Conservation (phyloP, 2,329 filamentous ascomycete genomes). For the Geosmithia morbida region DNA sequence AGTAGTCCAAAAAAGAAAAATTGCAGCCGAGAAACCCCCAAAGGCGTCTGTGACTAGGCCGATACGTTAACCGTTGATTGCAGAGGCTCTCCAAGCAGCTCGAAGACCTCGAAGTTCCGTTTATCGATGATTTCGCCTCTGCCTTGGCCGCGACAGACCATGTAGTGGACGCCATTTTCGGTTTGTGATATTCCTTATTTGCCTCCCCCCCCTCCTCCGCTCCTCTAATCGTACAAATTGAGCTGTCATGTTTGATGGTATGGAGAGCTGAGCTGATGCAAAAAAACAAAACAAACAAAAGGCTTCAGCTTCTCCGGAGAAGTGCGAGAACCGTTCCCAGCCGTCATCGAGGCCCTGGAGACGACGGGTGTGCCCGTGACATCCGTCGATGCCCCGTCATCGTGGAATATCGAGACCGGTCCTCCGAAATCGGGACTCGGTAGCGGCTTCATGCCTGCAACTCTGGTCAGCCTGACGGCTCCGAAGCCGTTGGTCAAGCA, state of each 20-base stretch:
- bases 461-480: slow-evolving; percentile 78
- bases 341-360: slow-evolving; percentile 65
- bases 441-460: slow-evolving; percentile 64
- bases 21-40: not conserved
- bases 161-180: slow-evolving; percentile 86
- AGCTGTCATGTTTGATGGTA: too few species aligned
- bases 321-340: slow-evolving; percentile 81
- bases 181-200: slow-evolving; percentile 25
- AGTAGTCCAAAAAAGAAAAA: too few species aligned
- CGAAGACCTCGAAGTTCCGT: slow-evolving; percentile 67
- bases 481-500: slow-evolving; percentile 79
- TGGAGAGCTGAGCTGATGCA: too few species aligned
- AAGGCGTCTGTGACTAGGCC: not conserved
- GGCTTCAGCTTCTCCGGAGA: slow-evolving; percentile 88
- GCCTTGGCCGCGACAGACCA: slow-evolving; percentile 60
- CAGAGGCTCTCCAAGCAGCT: slow-evolving; percentile 77
- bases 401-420: slow-evolving; percentile 83
- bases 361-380: slow-evolving; percentile 63
- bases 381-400: slow-evolving; percentile 84
- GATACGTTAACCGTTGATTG: not conserved
- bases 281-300: slow-evolving; percentile 13
- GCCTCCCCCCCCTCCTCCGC: not conserved
- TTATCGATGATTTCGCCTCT: slow-evolving; percentile 62
- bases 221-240: too few species aligned
- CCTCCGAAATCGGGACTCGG: slow-evolving; percentile 67